Base-by-base conservation (phyloP, 768 basidiomycete species). In the Boletus rex-veris region DNA sequence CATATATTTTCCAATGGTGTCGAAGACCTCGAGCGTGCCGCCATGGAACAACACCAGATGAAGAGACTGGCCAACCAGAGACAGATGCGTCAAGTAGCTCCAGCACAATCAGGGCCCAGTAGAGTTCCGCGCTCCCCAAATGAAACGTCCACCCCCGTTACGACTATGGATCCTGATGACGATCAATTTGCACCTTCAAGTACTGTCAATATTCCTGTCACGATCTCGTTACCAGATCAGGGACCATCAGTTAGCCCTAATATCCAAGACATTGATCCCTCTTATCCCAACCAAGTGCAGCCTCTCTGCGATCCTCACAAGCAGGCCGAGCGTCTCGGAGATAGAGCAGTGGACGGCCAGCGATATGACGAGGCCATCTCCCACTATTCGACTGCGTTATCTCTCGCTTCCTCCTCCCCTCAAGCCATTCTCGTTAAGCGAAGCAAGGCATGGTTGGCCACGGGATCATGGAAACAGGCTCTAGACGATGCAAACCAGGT, bases 41-140 rank as follows among this genome's bases (percentile, higher is more conserved):
- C 94, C 11, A 84, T 92, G 74, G 90, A 92, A 53, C 85, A 88
- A 63, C 91, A 95, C 67, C 84, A 86, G 59, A 79, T 83, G 74
- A 94, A 94, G 77, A 79, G 88, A 26, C 76, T 88, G 21, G 85
- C 85, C 3, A 90, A 91, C 68, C 87, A 90, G 72, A 78, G 78
- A 48, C 90, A 92, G 72, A 88, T 91, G 86, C 82, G 80, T 50
- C 77, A 80, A 26, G 71, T 8, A 28, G 28, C 28, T 9, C 0
- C 75, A 1, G 74, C 69, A 15, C 61, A 63, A 36, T 37, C 60
- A 1, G 70, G 64, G 37, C 58, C 64, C 16, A 63, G 62, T 42
- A 69, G 60, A 46, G 70, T 77, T 30, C 58, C 77, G 1, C 74
- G 83, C 19, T 75, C 74, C 64, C 65, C 90, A 43, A 90, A 90